Evolutionary conservation across 2,329 filamentous ascomycete genomes (phyloP).

Genomic region (Cryphonectria nitschkei): DNA sequence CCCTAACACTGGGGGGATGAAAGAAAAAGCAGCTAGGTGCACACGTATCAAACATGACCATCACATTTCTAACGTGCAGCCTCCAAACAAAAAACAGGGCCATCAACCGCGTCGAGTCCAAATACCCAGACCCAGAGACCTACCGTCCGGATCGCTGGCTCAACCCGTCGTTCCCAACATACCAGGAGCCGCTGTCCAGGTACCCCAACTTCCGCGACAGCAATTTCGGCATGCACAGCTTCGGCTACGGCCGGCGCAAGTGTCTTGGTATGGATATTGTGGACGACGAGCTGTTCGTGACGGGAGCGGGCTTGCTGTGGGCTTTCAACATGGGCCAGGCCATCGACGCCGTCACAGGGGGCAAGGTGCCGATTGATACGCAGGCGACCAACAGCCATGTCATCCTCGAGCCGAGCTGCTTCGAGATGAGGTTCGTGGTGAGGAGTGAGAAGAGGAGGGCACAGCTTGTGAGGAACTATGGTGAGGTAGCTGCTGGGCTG

Average conservation of each 20-base stretch:
- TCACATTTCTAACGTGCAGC: background rate
- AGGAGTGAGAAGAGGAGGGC: slow-evolving; percentile 45
- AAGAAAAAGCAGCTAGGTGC: background rate
- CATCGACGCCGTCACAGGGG: slow-evolving; percentile 47
- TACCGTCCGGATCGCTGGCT: slow-evolving; percentile 67
- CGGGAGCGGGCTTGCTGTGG: slow-evolving; percentile 53
- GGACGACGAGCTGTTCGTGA: slow-evolving; percentile 60
- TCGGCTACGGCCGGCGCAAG: slow-evolving; percentile 65
- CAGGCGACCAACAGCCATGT: slow-evolving; percentile 56
- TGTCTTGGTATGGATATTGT: slow-evolving; percentile 67
- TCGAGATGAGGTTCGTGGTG: slow-evolving; percentile 49
- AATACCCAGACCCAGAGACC: slow-evolving; percentile 66
- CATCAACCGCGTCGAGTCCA: slow-evolving; percentile 60
- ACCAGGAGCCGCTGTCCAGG: slow-evolving; percentile 64
- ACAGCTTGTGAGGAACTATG: slow-evolving; percentile 44
- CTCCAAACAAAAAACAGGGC: slow-evolving; percentile 44
- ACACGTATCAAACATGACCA: slow-evolving; percentile 3
- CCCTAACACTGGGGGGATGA: background rate
- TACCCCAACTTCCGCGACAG: slow-evolving; percentile 66
- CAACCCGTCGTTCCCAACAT: slow-evolving; percentile 65
- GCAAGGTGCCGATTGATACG: slow-evolving; percentile 49
- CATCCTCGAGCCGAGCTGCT: slow-evolving; percentile 55
- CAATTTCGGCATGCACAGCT: slow-evolving; percentile 60
- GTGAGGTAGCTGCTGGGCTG: slow-evolving; percentile 38
- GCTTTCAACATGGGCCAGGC: slow-evolving; percentile 49